Evolutionary conservation across 2,329 filamentous ascomycete species (phyloP), one percentile per base, ranked within the genome.

Genomic region (Stachybotrys chlorohalonatus): DNA sequence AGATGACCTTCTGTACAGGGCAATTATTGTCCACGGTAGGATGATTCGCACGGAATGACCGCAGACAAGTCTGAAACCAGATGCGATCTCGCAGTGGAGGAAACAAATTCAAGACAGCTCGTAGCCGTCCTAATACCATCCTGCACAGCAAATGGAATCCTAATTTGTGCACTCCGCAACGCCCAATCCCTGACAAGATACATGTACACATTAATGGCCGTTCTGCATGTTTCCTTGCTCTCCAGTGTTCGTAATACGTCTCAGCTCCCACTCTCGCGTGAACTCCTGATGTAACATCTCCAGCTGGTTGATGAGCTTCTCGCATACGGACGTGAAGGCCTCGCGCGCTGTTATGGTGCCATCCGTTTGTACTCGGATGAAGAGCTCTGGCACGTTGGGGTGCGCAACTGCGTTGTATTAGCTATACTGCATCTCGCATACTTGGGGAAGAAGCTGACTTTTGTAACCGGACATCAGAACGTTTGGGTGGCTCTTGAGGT

Each of bases 391-490:
- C 11, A 84, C 81, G 60, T 84, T 84, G 58, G 81, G 81, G 56
- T 84, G 81, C 52, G 73, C 74, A 54, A 84, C 81, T 70, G 54
- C n/a, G 49, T 9, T 11, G 24, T 4, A 24, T 24, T 24, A 24
- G 24, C 24, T 24, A 24, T 24, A 4, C 24, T 24, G 4, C 24
- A 4, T 24, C 24, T 24, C 24, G 24, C 24, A n/a, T 8, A 24
- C 9, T 42, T 39, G 15, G 32, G 36, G 9, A n/a, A 7, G 42
- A 2, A 4, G 53, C 82, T 58, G 71, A 86, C 88, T 84, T 73
- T 95, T 95, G 79, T 99, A 99, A 11, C 88, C 94, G 56, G 92
- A 86, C 79, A 97, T 95, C 63, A 87, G 77, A 63, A 99, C 88
- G 68, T 95, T 86, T 16, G 84, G 82, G 64, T 90, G 87, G 69